Evolutionary conservation across 306 rosid genomes (phyloP).

Genomic region (Mimosa pudica): DNA sequence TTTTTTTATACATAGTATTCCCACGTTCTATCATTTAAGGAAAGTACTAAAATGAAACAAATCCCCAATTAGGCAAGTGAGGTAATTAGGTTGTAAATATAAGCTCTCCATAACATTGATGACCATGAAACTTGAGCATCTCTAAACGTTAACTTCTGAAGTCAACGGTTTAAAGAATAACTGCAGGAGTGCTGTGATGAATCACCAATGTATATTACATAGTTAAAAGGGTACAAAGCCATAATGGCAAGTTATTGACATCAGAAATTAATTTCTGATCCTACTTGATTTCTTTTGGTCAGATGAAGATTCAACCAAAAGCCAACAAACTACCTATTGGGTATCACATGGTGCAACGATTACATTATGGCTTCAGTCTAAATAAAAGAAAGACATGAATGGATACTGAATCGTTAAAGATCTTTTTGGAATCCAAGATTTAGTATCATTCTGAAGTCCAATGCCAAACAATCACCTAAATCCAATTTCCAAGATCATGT

Average conservation of each 20-base stretch:
- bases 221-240: not conserved
- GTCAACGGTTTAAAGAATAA: not conserved
- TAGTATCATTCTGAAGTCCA: not conserved
- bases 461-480: not conserved
- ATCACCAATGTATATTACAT: not conserved
- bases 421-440: not conserved
- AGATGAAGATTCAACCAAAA: not conserved
- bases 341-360: not conserved
- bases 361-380: not conserved
- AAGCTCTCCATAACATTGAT: not conserved
- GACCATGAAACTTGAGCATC: not conserved
- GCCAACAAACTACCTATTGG: not conserved
- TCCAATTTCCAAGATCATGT: not conserved
- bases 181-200: not conserved
- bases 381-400: constrained; percentile 1
- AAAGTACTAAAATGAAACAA: not conserved
- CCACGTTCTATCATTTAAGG: not conserved
- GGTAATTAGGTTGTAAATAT: not conserved
- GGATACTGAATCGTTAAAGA: constrained; percentile 1
- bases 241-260: not conserved
- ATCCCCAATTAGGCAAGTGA: constrained; percentile 1
- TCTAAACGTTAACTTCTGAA: not conserved
- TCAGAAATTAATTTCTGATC: not conserved
- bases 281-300: not conserved
- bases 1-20: no score